Evolutionary conservation across 108 stramenopile genomes (phyloP).

Genomic region (Aureococcus anophagefferens): DNA sequence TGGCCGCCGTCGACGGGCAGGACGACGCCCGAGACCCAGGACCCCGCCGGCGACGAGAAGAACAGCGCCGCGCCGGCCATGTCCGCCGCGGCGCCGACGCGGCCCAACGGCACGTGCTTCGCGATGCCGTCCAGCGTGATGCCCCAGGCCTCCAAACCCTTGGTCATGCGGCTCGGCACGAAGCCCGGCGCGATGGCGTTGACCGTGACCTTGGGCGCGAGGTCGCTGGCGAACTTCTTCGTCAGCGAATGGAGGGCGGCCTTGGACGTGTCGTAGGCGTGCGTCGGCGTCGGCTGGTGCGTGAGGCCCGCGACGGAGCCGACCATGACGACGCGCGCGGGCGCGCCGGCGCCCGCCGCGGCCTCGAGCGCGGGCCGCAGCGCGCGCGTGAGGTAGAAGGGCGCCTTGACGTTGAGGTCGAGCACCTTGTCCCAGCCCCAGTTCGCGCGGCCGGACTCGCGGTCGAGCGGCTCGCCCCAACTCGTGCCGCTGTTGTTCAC

Average conservation of each 20-base stretch:
- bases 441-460: slow-evolving; percentile 66
- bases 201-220: slow-evolving; percentile 74
- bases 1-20: slow-evolving; percentile 79
- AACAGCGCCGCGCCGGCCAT: slow-evolving; percentile 81
- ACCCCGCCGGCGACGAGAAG: slow-evolving; percentile 60
- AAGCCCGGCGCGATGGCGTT: slow-evolving; percentile 83
- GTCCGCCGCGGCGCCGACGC: slow-evolving; percentile 76
- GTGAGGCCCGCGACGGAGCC: slow-evolving; percentile 77
- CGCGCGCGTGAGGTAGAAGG: slow-evolving; percentile 74
- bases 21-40: slow-evolving; percentile 74
- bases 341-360: slow-evolving; percentile 36
- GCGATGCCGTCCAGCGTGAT: slow-evolving; percentile 35
- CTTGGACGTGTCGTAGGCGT: slow-evolving; percentile 86
- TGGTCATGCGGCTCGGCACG: slow-evolving; percentile 70
- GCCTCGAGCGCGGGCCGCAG: slow-evolving; percentile 6
- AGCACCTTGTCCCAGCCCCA: slow-evolving; percentile 89
- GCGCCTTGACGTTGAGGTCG: slow-evolving; percentile 83
- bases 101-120: slow-evolving; percentile 53
- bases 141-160: slow-evolving; percentile 58
- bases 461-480: slow-evolving; percentile 49
- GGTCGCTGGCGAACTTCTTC: slow-evolving; percentile 71
- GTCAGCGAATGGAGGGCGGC: slow-evolving; percentile 83
- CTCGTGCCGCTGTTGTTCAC: slow-evolving; percentile 62
- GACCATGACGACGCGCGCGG: slow-evolving; percentile 78
- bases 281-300: slow-evolving; percentile 71